Evolutionary conservation across 2,329 filamentous ascomycete genomes (phyloP).

Genomic region (Venturiaceae sp.): DNA sequence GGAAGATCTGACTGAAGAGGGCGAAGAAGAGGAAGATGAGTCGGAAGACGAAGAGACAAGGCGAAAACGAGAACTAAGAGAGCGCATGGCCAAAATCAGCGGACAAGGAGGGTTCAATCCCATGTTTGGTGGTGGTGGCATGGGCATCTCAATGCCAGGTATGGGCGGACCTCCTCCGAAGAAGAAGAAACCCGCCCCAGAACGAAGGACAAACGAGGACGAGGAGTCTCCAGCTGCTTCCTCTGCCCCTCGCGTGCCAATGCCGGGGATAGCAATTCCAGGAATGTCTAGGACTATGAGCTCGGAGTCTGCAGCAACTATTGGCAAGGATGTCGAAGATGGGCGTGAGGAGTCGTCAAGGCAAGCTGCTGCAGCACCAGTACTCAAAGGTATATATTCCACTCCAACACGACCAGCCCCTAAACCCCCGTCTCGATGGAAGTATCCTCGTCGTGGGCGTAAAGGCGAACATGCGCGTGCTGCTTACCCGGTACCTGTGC

Average conservation of each 20-base stretch:
- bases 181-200: conserved; percentile 28
- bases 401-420: background rate
- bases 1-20: conserved; percentile 37
- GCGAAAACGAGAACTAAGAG: conserved; percentile 78
- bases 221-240: conserved; percentile 26
- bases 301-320: conserved; percentile 33
- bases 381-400: background rate
- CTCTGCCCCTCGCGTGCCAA: conserved; percentile 45
- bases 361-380: background rate
- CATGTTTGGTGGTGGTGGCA: conserved; percentile 60
- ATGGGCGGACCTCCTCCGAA: conserved; percentile 34
- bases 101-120: conserved; percentile 95
- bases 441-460: background rate
- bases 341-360: background rate
- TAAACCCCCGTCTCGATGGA: background rate
- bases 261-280: conserved; percentile 47
- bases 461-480: background rate
- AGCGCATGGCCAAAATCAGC: conserved; percentile 97
- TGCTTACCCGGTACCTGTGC: background rate
- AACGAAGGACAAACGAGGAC: conserved; percentile 34
- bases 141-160: conserved; percentile 51
- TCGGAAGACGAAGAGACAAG: conserved; percentile 78
- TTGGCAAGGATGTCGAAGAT: conserved; percentile 42
- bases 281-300: conserved; percentile 47
- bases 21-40: conserved; percentile 54